Percentiles rank a stretch among this genome's conserved stretches.
These are phyloP conservation scores for Williopsis jadinii DNA, from an alignment of 1,139 yeast species.

Conservation along the genomic window DNA sequence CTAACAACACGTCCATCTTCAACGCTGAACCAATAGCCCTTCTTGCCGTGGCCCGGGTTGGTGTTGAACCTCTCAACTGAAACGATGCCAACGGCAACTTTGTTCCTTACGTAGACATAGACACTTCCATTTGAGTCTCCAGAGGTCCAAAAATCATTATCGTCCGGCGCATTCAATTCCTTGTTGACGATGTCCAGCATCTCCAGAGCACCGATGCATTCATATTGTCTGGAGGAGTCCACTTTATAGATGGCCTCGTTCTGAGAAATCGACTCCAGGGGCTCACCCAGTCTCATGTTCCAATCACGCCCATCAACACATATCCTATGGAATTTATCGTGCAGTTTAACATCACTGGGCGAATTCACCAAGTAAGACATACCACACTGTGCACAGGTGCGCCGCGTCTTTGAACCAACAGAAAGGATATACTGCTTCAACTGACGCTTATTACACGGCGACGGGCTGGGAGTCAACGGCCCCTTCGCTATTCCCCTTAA, in stretches of 20 bases:
- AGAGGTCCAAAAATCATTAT: constrained; percentile 40
- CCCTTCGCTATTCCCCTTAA: too few species aligned
- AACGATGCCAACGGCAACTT: constrained; percentile 46
- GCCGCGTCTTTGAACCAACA: too few species aligned
- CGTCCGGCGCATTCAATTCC: constrained; percentile 53
- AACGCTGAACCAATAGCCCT: constrained; percentile 44
- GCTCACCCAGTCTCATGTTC: constrained; percentile 17
- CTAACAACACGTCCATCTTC: constrained; percentile 19
- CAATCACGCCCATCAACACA: constrained; percentile 44
- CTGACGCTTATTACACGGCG: too few species aligned
- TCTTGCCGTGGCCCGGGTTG: not conserved
- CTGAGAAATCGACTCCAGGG: not conserved
- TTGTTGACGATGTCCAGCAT: constrained; percentile 46
- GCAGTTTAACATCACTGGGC: constrained; percentile 39
- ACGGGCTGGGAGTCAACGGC: too few species aligned
- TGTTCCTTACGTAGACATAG: constrained; percentile 35
- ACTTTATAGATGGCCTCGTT: constrained; percentile 23
- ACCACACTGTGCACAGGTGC: constrained; percentile 47
- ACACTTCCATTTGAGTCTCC: constrained; percentile 35
- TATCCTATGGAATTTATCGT: constrained; percentile 39
- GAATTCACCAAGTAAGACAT: constrained; percentile 49
- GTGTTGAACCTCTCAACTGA: constrained; percentile 31
- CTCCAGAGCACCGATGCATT: constrained; percentile 29
- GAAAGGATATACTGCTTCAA: too few species aligned
- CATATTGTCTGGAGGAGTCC: constrained; percentile 22